Evolutionary conservation across 345 rosid genomes (phyloP), one percentile per base, ranked within the genome.

Genomic region (Raphanus raphanistrum): DNA sequence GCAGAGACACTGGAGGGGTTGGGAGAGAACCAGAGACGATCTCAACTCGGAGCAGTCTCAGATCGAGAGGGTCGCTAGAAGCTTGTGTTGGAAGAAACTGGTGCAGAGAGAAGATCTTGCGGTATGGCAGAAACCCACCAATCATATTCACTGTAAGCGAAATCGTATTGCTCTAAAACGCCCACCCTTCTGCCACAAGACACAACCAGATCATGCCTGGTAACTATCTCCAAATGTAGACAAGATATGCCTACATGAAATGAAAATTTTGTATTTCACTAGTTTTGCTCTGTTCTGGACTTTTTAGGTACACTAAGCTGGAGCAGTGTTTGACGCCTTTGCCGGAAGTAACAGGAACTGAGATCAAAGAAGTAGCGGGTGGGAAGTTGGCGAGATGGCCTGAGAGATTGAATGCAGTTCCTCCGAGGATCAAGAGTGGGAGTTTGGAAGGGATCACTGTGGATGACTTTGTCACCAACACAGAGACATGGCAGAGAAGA

Each of bases 71-170:
- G 81, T 85, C 1, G 95, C 97, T 10, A 89, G 16, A 45, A 90
- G 89, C 77, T 73, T 94, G 3, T 94, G 98, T 73, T 94, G 98
- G 98, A 90, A 89, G 81, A 92, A 88, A 68, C 1, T 90, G 70
- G 77, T 59, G 17, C 91, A 90, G 60, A 90, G 79, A 68, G 84
- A 73, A 2, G 97, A 92, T 50, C 79, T 90, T 76, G 93, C 97
- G 0, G 82, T 94, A 8, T 94, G 95, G 97, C 95, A 87, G 65
- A 94, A 94, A 82, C 90, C 98, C 3, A 90, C 89, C 12, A 92
- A 94, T 60, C 98, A 94, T 48, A 68, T 90, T 9, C 95, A 92
- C 68, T 94, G 98, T 79, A 86, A 82, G 75, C 83, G 69, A 43
- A 88, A 67, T 66, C 82, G 89, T 76, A 88, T 79, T 66, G 86